Percentiles rank a stretch among this genome's conserved stretches.
These are phyloP conservation scores for Cystodermella granulosa DNA, from an alignment of 1,284 basidiomycete genomes.

Conservation along the genomic window DNA sequence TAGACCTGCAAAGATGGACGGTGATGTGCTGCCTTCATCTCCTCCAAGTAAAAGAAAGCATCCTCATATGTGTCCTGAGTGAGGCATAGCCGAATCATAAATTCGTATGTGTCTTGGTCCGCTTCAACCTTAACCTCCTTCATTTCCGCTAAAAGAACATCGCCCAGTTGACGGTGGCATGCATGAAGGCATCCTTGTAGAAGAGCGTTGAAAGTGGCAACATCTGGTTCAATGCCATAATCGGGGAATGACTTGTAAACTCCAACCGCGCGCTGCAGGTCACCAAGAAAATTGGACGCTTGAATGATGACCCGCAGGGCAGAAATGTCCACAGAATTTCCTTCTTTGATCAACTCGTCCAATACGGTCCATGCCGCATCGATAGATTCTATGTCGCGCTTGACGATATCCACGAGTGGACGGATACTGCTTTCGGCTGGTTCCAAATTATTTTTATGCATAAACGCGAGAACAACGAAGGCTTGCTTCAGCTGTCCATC, in stretches of 20 bases:
- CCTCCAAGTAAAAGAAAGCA: constrained; percentile 82
- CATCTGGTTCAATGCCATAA: constrained; percentile 53
- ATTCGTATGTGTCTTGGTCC: constrained; percentile 58
- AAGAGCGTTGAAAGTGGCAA: constrained; percentile 68
- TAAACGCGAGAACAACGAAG: constrained; percentile 49
- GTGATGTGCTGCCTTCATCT: constrained; percentile 68
- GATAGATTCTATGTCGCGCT: constrained; percentile 48
- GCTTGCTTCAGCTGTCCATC: constrained; percentile 55
- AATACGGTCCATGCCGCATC: constrained; percentile 65
- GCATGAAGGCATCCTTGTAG: constrained; percentile 59
- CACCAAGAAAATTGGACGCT: constrained; percentile 57
- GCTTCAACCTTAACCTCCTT: constrained; percentile 52
- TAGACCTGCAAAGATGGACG: constrained; percentile 58
- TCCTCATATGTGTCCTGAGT: constrained; percentile 74
- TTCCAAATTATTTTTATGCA: constrained; percentile 48
- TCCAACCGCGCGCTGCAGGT: constrained; percentile 73
- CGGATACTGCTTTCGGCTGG: constrained; percentile 47
- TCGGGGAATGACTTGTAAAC: constrained; percentile 63
- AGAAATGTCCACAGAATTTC: constrained; percentile 50
- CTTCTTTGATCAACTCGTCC: constrained; percentile 55
- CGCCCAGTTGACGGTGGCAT: constrained; percentile 56
- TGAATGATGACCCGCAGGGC: constrained; percentile 64
- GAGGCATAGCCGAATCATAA: constrained; percentile 64
- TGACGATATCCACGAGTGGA: constrained; percentile 52
- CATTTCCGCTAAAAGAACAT: constrained; percentile 59